Conservation (phyloP, 108 stramenopile species). For the Pseudonitzschia multiseries region DNA sequence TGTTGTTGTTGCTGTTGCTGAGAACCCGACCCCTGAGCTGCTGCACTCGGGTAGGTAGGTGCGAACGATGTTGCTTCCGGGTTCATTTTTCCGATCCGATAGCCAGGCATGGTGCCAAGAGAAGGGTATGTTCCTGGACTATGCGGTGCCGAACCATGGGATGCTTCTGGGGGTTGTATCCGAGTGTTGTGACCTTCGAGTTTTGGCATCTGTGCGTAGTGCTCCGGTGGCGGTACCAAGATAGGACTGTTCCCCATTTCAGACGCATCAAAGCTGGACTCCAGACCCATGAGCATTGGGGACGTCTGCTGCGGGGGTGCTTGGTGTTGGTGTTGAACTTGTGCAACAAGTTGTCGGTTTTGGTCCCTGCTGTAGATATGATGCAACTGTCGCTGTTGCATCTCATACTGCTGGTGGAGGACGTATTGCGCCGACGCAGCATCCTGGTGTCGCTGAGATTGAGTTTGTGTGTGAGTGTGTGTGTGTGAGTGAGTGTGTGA, state of each 20-base stretch:
- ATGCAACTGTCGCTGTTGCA: slow-evolving; percentile 57
- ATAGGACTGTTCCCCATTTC: background rate
- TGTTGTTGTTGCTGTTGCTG: no score
- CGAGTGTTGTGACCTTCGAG: background rate
- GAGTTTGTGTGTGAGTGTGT: slow-evolving; percentile 17
- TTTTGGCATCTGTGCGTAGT: background rate
- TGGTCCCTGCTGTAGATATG: slow-evolving; percentile 46
- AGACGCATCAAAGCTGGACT: background rate
- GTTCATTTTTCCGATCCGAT: slow-evolving; percentile 29
- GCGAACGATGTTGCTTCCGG: slow-evolving; percentile 31
- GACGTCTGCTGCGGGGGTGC: slow-evolving; percentile 1
- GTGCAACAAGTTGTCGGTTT: slow-evolving; percentile 15
- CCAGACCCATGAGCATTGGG: slow-evolving; percentile 1
- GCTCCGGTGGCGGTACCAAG: background rate
- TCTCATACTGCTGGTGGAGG: slow-evolving; percentile 51
- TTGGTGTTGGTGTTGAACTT: background rate
- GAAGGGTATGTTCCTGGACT: background rate
- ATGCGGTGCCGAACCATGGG: background rate
- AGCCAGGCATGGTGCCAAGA: background rate
- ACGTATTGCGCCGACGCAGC: slow-evolving; percentile 18
- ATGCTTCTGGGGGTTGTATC: background rate
- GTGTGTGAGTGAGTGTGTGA: no score
- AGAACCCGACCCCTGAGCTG: background rate
- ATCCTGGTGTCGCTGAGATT: slow-evolving; percentile 21
- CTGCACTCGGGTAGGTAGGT: slow-evolving; percentile 22